A percentile compares a stretch with the other conserved stretches of the same genome.
Evolutionary conservation across 2,329 filamentous ascomycete genomes (phyloP).

Genomic region (Ascochyta fabae): DNA sequence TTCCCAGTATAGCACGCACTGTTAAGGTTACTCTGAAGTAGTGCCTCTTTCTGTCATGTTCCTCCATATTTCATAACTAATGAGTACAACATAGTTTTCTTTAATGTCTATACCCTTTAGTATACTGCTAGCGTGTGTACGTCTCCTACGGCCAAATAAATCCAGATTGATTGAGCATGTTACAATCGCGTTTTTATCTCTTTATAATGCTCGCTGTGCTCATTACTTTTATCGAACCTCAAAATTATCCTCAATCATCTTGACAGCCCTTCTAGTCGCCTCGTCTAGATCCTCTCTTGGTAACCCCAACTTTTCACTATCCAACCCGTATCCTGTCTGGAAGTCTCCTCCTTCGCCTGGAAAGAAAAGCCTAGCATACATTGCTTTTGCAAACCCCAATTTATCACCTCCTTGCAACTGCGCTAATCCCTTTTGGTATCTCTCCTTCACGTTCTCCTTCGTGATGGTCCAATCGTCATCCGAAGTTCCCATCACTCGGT

Average conservation of each 20-base stretch:
- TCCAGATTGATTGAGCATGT: too few species aligned
- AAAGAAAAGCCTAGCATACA: slow-evolving; percentile 51
- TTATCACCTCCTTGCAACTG: slow-evolving; percentile 53
- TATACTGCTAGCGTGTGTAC: too few species aligned
- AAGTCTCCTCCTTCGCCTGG: slow-evolving; percentile 24
- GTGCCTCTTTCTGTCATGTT: neutral
- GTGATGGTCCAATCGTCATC: slow-evolving; percentile 67
- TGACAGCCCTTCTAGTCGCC: slow-evolving; percentile 59
- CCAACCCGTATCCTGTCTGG: slow-evolving; percentile 24
- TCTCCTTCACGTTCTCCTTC: slow-evolving; percentile 55
- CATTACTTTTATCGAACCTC: neutral
- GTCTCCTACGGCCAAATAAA: too few species aligned
- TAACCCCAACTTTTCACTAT: slow-evolving; percentile 64
- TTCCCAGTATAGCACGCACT: slow-evolving; percentile 31
- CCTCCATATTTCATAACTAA: neutral
- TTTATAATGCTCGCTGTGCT: neutral
- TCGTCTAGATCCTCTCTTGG: slow-evolving; percentile 66
- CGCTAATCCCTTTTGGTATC: slow-evolving; percentile 58
- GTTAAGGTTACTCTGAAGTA: slow-evolving; percentile 23
- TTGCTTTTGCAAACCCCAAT: slow-evolving; percentile 54
- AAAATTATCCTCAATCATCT: slow-evolving; percentile 48
- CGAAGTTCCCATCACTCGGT: slow-evolving; percentile 63
- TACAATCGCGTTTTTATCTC: too few species aligned
- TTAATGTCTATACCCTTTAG: slow-evolving; percentile 4
- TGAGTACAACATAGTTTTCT: neutral